These are phyloP conservation scores for Globisporangium ultimum DNA, from an alignment of 352 stramenopile species.

Conservation along the genomic window DNA sequence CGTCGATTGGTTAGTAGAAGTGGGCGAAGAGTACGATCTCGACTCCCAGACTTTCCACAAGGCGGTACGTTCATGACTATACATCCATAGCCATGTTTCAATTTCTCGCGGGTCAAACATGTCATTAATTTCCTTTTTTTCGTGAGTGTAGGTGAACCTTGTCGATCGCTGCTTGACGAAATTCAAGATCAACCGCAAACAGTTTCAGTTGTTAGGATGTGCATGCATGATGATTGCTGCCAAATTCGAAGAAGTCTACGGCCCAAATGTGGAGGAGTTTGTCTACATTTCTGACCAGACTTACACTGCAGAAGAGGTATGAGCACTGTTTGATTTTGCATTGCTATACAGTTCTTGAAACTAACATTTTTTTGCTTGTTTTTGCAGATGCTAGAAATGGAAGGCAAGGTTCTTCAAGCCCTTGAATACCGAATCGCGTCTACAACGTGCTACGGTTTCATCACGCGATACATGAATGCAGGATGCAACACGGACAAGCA, in stretches of 20 bases:
- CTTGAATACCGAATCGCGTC: conserved; percentile 75
- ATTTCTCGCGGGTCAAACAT: too few relatives aligned
- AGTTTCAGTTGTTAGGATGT: conserved; percentile 95
- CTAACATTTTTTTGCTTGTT: not conserved
- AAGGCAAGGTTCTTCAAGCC: conserved; percentile 66
- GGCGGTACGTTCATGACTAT: conserved; percentile 28
- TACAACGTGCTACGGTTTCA: conserved; percentile 74
- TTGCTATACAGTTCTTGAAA: conserved; percentile 7
- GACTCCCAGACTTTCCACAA: conserved; percentile 83
- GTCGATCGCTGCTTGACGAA: conserved; percentile 79
- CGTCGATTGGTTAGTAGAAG: conserved; percentile 98
- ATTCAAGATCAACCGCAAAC: conserved; percentile 84
- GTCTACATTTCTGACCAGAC: conserved; percentile 97
- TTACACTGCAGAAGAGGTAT: conserved; percentile 86
- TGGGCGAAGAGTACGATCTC: conserved; percentile 83
- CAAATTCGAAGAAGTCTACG: conserved; percentile 98
- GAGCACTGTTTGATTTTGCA: conserved; percentile 3
- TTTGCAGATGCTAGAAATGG: conserved; percentile 78
- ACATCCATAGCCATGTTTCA: too few relatives aligned
- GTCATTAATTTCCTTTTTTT: not conserved
- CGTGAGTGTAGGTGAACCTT: conserved; percentile 57
- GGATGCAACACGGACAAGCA: conserved; percentile 58
- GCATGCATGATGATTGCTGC: conserved; percentile 95
- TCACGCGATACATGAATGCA: conserved; percentile 56
- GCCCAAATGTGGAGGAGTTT: conserved; percentile 92